These are phyloP conservation scores for Peziza echinospora DNA, from an alignment of 495 filamentous ascomycete species.

Conservation along the genomic window DNA sequence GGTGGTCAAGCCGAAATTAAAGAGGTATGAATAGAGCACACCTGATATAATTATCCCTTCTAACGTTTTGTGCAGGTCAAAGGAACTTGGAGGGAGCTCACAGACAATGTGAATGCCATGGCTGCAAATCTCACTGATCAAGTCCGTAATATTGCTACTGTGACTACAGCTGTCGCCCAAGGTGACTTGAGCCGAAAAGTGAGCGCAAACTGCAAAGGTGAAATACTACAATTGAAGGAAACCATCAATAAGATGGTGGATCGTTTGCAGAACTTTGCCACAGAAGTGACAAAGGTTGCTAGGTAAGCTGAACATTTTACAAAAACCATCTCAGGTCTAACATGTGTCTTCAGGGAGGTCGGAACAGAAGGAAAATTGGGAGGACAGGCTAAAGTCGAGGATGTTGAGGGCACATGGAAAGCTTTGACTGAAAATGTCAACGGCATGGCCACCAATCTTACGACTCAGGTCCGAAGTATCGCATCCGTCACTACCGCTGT, in stretches of 20 bases:
- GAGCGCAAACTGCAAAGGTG: slow-evolving; percentile 85
- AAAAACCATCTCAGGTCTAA: not conserved
- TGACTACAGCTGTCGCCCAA: slow-evolving; percentile 90
- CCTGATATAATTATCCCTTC: slow-evolving; percentile 4
- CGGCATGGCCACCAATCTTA: slow-evolving; percentile 96
- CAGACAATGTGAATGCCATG: slow-evolving; percentile 97
- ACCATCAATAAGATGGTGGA: slow-evolving; percentile 99
- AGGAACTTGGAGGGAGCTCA: slow-evolving; percentile 87
- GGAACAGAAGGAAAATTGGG: slow-evolving; percentile 90
- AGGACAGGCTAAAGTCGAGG: slow-evolving; percentile 89
- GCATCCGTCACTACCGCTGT: slow-evolving; percentile 95
- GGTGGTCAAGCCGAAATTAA: slow-evolving; percentile 91
- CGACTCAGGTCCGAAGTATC: slow-evolving; percentile 94
- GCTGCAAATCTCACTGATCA: slow-evolving; percentile 86
- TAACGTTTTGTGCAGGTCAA: slow-evolving; percentile 25
- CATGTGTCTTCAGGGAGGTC: slow-evolving; percentile 42
- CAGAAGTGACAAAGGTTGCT: slow-evolving; percentile 94
- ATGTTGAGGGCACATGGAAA: slow-evolving; percentile 94
- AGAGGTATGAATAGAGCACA: slow-evolving; percentile 32
- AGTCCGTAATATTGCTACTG: slow-evolving; percentile 87
- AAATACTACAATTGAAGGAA: slow-evolving; percentile 84
- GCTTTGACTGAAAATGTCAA: slow-evolving; percentile 96
- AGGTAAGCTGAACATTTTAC: not conserved
- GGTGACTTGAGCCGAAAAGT: slow-evolving; percentile 90
- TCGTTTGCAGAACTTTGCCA: slow-evolving; percentile 86